Base-by-base conservation (phyloP, 441 rosid genomes). In the Manihot esculenta region DNA sequence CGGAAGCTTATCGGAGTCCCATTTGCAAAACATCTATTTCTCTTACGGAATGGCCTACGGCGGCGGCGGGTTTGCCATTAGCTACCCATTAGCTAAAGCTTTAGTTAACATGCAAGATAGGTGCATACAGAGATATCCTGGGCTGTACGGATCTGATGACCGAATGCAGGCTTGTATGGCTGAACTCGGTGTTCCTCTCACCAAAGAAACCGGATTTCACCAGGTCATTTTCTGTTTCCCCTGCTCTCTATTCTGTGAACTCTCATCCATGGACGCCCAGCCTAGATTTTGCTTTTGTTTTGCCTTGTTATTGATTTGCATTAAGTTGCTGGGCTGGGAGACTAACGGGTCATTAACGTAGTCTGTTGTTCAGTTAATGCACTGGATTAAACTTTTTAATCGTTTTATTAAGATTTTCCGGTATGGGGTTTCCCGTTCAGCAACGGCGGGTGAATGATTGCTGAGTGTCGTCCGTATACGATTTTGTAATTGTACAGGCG, bases 81-180 rank as follows among this genome's bases (percentile, higher is more conserved):
- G 99, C 66, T 92, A 94, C 77, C 96, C 98, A 2, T 75, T 94
- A 54, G 99, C 98, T 11, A 84, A 80, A 76, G 98, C 99, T 3
- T 84, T 94, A 21, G 82, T 77, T 47, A 84, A 83, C 82, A 86
- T 94, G 88, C 99, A 94, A 66, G 99, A 92, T 73, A 76, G 84
- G 45, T 94, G 99, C 61, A 90, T 94, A 8, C 84, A 84, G 71
- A 80, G 99, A 59, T 94, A 94, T 65, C 99, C 99, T 0, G 93
- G 90, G 18, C 72, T 94, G 74, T 94, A 94, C 76, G 99, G 99
- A 50, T 94, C 99, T 61, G 99, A 94, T 76, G 99, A 94, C 51
- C 81, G 99, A 79, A 90, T 94, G 83, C 99, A 94, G 78, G 99
- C 99, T 56, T 94, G 99, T 84, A 92, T 94, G 99, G 97, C 99